phyloP scores from a whole-genome alignment of 2,329 filamentous ascomycete species.

The Trichoderma sp. region DNA sequence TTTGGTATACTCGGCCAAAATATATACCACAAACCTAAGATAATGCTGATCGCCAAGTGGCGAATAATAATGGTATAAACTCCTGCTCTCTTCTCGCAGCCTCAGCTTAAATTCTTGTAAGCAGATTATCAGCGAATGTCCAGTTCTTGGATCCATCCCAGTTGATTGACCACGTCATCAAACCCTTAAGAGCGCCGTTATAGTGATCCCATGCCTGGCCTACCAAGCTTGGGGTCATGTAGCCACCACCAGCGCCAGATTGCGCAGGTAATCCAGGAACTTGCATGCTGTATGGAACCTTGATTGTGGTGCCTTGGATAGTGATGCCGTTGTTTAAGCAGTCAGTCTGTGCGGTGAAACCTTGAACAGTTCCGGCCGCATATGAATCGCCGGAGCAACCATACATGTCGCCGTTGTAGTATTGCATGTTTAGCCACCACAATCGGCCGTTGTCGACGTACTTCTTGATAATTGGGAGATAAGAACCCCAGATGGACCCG shows the following conservation, averaged over 20 bases:
- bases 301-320: slow-evolving; percentile 34
- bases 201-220: slow-evolving; percentile 34
- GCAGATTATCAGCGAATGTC: slow-evolving; percentile 36
- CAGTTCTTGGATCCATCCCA: slow-evolving; percentile 37
- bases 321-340: slow-evolving; percentile 35
- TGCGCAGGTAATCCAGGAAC: slow-evolving; percentile 38
- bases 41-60: not conserved
- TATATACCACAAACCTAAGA: not conserved
- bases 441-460: slow-evolving; percentile 37
- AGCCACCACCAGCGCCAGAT: slow-evolving; percentile 34
- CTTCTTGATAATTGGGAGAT: slow-evolving; percentile 39
- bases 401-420: slow-evolving; percentile 40
- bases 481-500: slow-evolving; percentile 37
- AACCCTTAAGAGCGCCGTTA: slow-evolving; percentile 33
- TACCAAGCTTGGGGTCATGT: slow-evolving; percentile 34
- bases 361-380: slow-evolving; percentile 32
- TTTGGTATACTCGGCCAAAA: not conserved
- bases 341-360: slow-evolving; percentile 38
- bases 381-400: slow-evolving; percentile 36
- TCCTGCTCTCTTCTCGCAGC: not conserved
- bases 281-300: slow-evolving; percentile 35
- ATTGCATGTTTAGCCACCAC: slow-evolving; percentile 41
- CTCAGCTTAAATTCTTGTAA: slow-evolving; percentile 20
- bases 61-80: not conserved
- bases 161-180: slow-evolving; percentile 41